A percentile compares a stretch with the other conserved stretches of the same genome.
These are phyloP conservation scores for Pisolithus albus DNA, from an alignment of 768 basidiomycete genomes.

Conservation along the genomic window DNA sequence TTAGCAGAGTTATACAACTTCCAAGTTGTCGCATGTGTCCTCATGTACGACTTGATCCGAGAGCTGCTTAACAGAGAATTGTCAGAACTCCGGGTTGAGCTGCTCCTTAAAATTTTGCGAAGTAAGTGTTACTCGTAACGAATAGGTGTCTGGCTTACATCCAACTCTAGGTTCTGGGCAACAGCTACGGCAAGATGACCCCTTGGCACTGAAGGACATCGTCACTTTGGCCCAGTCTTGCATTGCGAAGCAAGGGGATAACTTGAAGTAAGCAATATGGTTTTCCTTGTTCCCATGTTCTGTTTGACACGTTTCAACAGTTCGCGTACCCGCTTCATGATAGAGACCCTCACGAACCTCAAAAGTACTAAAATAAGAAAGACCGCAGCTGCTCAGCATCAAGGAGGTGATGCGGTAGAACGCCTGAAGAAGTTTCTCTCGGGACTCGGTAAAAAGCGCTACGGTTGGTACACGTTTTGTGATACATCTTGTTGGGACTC, in stretches of 20 bases:
- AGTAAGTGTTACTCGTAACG: conserved; percentile 41
- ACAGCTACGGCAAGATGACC: conserved; percentile 89
- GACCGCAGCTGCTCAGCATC: conserved; percentile 53
- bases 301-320: conserved; percentile 32
- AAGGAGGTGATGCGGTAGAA: conserved; percentile 69
- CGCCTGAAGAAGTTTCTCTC: conserved; percentile 85
- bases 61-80: conserved; percentile 58
- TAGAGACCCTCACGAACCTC: conserved; percentile 86
- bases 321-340: conserved; percentile 90
- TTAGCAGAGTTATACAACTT: conserved; percentile 95
- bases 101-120: conserved; percentile 76
- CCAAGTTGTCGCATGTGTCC: conserved; percentile 79
- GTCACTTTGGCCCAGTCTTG: conserved; percentile 74
- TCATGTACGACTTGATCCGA: conserved; percentile 89
- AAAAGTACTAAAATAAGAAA: conserved; percentile 85
- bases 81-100: conserved; percentile 77
- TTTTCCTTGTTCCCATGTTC: background rate
- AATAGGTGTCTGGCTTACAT: background rate
- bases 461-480: conserved; percentile 38
- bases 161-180: conserved; percentile 73
- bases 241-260: conserved; percentile 43
- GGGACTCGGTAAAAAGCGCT: conserved; percentile 67
- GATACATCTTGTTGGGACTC: background rate
- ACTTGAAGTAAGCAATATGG: conserved; percentile 40
- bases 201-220: conserved; percentile 87